Conservation (phyloP, 1,284 basidiomycete species). For the Sphaerobolus stellatus region DNA sequence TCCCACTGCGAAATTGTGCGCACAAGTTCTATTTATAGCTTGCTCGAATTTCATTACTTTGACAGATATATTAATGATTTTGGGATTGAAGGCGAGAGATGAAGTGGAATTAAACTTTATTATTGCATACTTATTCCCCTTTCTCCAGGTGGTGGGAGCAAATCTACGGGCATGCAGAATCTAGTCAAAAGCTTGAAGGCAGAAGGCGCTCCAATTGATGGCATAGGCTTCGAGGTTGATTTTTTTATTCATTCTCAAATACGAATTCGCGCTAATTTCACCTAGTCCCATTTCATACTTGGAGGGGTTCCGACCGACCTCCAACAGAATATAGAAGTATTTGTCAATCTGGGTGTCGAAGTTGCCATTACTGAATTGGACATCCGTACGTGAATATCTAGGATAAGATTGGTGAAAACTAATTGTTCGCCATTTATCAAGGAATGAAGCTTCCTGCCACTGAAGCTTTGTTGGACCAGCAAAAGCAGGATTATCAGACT, state of each 20-base stretch:
- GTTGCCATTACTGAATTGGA: conserved; percentile 58
- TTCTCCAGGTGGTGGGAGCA: conserved; percentile 29
- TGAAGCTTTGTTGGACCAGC: conserved; percentile 14
- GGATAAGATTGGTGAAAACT: no score
- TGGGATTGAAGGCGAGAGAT: conserved; percentile 45
- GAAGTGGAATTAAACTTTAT: no score
- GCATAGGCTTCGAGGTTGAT: conserved; percentile 44
- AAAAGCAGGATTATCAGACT: conserved; percentile 41
- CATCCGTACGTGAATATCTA: conserved; percentile 38
- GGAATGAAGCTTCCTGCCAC: conserved; percentile 16
- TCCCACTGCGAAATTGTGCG: conserved; percentile 25
- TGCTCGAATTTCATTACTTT: neutral
- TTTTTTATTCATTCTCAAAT: neutral
- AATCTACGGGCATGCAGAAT: conserved; percentile 45
- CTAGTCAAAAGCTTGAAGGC: conserved; percentile 44
- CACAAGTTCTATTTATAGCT: neutral
- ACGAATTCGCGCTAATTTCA: neutral
- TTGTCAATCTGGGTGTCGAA: conserved; percentile 52
- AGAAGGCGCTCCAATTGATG: conserved; percentile 47
- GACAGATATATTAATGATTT: conserved; percentile 58
- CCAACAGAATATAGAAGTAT: conserved; percentile 41
- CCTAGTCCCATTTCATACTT: conserved; percentile 45
- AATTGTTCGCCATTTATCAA: no score
- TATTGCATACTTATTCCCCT: no score
- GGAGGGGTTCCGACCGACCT: conserved; percentile 43